Conservation (phyloP, 23 red algal species). For the Gracilaria domingensis region DNA sequence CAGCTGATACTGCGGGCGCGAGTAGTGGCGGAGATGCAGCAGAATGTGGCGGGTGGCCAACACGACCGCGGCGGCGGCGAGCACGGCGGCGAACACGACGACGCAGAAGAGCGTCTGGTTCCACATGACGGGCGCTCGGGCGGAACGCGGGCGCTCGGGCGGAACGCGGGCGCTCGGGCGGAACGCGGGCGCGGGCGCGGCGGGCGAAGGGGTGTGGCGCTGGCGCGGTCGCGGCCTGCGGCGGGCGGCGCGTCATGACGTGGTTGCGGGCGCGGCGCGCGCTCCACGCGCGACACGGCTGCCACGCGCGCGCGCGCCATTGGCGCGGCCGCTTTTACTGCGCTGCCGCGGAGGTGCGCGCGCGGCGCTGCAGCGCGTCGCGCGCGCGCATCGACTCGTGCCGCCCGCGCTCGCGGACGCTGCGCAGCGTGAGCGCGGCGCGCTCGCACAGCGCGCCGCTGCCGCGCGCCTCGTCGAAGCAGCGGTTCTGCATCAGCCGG, state of each 20-base stretch:
- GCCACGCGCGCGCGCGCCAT: background rate
- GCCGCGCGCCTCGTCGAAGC: background rate
- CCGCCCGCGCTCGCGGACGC: background rate
- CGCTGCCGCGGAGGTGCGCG: background rate
- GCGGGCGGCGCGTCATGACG: too few species aligned
- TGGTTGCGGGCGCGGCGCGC: background rate
- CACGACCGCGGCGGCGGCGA: conserved; percentile 28
- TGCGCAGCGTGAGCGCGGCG: background rate
- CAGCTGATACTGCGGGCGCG: conserved; percentile 88
- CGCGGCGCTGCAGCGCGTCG: background rate
- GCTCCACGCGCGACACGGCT: background rate
- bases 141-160: too few species aligned
- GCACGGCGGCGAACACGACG: conserved; percentile 3
- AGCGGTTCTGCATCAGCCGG: conserved; percentile 39
- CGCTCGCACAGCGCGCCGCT: background rate
- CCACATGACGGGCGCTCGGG: background rate
- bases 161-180: too few species aligned
- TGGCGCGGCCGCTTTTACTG: too few species aligned
- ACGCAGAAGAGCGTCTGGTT: background rate
- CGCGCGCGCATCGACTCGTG: background rate
- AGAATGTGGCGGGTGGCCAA: conserved; percentile 62
- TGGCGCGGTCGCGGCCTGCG: too few species aligned
- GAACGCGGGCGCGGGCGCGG: too few species aligned
- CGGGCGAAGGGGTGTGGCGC: too few species aligned
- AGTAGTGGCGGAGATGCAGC: conserved; percentile 82